A percentile compares a stretch with the other conserved stretches of the same genome.
These are phyloP conservation scores for Malus hybrid DNA, from an alignment of 331 rosid species.

Conservation along the genomic window DNA sequence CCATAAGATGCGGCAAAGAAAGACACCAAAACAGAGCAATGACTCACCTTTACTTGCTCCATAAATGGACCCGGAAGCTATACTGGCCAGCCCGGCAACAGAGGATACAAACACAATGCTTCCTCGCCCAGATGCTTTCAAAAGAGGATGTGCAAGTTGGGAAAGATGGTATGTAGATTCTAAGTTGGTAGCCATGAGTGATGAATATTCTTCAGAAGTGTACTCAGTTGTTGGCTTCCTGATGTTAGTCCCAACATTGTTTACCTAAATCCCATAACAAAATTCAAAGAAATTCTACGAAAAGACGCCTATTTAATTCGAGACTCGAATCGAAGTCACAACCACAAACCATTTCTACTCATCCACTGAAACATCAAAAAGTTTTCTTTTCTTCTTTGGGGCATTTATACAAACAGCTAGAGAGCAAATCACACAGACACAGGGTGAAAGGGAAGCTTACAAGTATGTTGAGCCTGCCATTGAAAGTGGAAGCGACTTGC, in stretches of 20 bases:
- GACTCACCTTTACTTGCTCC: constrained; percentile 45
- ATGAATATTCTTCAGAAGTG: constrained; percentile 54
- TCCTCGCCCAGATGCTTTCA: constrained; percentile 74
- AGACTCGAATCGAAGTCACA: background rate
- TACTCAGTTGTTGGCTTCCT: constrained; percentile 73
- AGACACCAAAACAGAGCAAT: background rate
- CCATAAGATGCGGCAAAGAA: background rate
- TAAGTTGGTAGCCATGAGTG: constrained; percentile 53
- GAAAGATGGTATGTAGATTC: constrained; percentile 59
- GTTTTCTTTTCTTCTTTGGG: background rate
- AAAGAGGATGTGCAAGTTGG: constrained; percentile 64
- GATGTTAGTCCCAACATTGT: constrained; percentile 79
- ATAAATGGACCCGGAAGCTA: constrained; percentile 38
- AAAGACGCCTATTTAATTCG: background rate
- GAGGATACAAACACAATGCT: constrained; percentile 81
- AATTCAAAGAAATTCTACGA: background rate
- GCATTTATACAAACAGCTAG: background rate
- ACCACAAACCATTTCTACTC: background rate
- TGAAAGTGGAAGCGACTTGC: constrained; percentile 38
- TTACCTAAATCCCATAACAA: constrained; percentile 43
- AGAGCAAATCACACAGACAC: background rate
- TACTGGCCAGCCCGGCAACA: constrained; percentile 17
- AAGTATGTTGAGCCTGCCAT: constrained; percentile 54
- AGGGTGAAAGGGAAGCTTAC: constrained; percentile 18
- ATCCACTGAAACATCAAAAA: background rate